A percentile compares a stretch with the other conserved stretches of the same genome.
phyloP scores from a whole-genome alignment of 805 yeast genomes.

The Candida alai region DNA sequence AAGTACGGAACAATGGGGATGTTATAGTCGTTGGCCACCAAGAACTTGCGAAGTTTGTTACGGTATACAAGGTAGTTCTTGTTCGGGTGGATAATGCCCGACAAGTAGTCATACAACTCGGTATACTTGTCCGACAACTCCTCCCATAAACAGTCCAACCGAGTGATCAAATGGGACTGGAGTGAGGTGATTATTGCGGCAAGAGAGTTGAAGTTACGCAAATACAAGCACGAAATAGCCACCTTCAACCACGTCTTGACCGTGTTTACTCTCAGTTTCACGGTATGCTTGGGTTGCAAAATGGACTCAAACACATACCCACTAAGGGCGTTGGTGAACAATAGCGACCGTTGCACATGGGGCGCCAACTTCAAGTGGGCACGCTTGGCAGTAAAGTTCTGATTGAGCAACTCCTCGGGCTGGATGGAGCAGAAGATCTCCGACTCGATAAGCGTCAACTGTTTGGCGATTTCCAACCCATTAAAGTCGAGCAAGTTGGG shows the following conservation, averaged over 20 bases:
- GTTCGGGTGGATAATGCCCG: slow-evolving; percentile 69
- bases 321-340: slow-evolving; percentile 68
- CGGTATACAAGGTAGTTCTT: slow-evolving; percentile 71
- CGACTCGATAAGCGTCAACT: slow-evolving; percentile 69
- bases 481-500: slow-evolving; percentile 55
- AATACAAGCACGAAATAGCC: slow-evolving; percentile 66
- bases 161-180: slow-evolving; percentile 66
- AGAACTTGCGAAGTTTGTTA: slow-evolving; percentile 52
- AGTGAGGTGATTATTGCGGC: slow-evolving; percentile 76
- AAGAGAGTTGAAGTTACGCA: slow-evolving; percentile 72
- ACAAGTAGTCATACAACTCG: slow-evolving; percentile 59
- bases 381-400: slow-evolving; percentile 57
- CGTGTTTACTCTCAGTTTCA: slow-evolving; percentile 49
- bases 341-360: slow-evolving; percentile 55
- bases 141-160: slow-evolving; percentile 59
- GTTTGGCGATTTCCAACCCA: slow-evolving; percentile 74
- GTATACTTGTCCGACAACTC: slow-evolving; percentile 55
- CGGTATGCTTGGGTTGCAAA: slow-evolving; percentile 47
- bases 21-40: slow-evolving; percentile 44
- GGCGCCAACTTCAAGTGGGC: slow-evolving; percentile 58
- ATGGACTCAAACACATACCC: slow-evolving; percentile 71
- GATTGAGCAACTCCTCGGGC: slow-evolving; percentile 63
- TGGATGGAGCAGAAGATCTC: slow-evolving; percentile 58
- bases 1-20: slow-evolving; percentile 75
- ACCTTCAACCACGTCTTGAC: slow-evolving; percentile 71